Evolutionary conservation across 148 eudicot species (phyloP).

Genomic region (Vaccinium myrtillus): DNA sequence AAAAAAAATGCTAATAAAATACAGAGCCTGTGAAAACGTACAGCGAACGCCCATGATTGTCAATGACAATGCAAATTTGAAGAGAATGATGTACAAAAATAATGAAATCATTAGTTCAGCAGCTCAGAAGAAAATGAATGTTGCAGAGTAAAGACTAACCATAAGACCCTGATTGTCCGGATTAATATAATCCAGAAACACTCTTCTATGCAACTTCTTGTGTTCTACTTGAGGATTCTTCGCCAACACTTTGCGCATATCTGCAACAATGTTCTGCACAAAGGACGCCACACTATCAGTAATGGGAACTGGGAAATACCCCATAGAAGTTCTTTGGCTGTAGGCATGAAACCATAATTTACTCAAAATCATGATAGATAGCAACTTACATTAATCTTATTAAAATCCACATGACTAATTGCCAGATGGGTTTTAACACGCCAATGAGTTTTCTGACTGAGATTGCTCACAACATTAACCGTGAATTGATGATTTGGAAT

Average conservation of each 20-base stretch:
- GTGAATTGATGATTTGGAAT: constrained; percentile 95
- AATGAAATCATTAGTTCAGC: background rate
- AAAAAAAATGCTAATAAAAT: background rate
- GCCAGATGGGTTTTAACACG: constrained; percentile 91
- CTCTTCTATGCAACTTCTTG: constrained; percentile 90
- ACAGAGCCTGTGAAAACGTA: background rate
- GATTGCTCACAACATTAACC: constrained; percentile 85
- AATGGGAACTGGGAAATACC: constrained; percentile 13
- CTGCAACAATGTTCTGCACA: constrained; percentile 86
- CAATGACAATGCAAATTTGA: background rate
- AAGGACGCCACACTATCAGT: constrained; percentile 1
- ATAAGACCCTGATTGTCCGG: constrained; percentile 90
- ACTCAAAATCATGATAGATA: background rate
- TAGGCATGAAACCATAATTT: constrained; percentile 4
- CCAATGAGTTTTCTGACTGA: constrained; percentile 92
- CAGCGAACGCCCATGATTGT: background rate
- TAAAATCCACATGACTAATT: constrained; percentile 80
- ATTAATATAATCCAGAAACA: constrained; percentile 70
- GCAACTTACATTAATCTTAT: constrained; percentile 73
- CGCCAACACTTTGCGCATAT: constrained; percentile 94
- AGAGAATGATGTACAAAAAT: background rate
- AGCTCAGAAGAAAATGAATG: background rate
- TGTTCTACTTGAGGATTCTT: constrained; percentile 98
- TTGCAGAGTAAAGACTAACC: constrained; percentile 41
- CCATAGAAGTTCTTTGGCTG: constrained; percentile 6